Conservation (phyloP, 371 early-diverging fungal species). For the Mucor saturninus region DNA sequence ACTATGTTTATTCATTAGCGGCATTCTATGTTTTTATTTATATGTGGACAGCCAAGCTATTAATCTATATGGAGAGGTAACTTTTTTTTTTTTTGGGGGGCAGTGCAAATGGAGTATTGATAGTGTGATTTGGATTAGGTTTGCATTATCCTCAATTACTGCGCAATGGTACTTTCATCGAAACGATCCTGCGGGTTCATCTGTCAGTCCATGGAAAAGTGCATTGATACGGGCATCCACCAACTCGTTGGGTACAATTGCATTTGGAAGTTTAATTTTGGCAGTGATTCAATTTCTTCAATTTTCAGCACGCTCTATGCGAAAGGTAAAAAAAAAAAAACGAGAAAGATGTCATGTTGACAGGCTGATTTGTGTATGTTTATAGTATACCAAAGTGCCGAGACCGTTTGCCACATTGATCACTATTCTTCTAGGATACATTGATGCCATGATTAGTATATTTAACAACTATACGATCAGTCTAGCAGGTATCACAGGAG, state of each 20-base stretch:
- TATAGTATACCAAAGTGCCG: conserved; percentile 34
- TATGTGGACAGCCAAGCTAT: conserved; percentile 75
- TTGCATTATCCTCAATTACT: conserved; percentile 70
- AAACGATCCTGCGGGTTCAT: conserved; percentile 44
- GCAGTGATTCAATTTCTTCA: conserved; percentile 64
- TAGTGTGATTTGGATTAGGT: conserved; percentile 34
- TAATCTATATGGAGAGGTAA: conserved; percentile 74
- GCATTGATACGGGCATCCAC: conserved; percentile 58
- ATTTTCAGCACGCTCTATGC: conserved; percentile 45
- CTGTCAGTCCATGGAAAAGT: conserved; percentile 45
- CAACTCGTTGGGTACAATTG: conserved; percentile 73
- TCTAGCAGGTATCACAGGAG: conserved; percentile 75
- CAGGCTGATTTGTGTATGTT: too few species aligned
- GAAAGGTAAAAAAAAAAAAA: conserved; percentile 45
- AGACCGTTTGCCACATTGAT: conserved; percentile 37
- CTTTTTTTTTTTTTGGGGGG: neutral
- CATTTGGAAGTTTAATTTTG: conserved; percentile 71
- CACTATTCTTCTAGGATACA: conserved; percentile 27
- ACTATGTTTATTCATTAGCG: conserved; percentile 56
- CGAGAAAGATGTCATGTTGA: too few species aligned
- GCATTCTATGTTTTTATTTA: conserved; percentile 69
- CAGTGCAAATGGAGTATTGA: neutral
- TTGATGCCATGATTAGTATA: conserved; percentile 60
- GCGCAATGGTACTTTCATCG: conserved; percentile 82
- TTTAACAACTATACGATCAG: conserved; percentile 76